Evolutionary conservation across 176 grass and related monocot species (phyloP).

Genomic region (maize (Zea mays)): DNA sequence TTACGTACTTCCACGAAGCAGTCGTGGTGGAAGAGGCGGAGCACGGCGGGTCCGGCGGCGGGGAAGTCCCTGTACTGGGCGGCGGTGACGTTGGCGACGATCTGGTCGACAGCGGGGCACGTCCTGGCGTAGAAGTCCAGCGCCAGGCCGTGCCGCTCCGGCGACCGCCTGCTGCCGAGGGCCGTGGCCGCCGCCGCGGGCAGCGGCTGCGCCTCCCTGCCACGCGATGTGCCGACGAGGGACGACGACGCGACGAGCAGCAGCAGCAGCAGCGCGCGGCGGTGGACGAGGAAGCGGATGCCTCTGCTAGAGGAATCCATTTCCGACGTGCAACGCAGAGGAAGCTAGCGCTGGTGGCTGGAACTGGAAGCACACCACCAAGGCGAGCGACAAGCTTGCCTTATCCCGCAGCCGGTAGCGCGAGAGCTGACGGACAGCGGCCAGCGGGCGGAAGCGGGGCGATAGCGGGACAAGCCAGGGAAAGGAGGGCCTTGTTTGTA

Average conservation of each 20-base stretch:
- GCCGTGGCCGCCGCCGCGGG: background rate
- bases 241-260: conserved; percentile 42
- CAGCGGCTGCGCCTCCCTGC: conserved; percentile 48
- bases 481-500: conserved; percentile 52
- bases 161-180: conserved; percentile 39
- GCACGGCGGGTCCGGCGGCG: conserved; percentile 65
- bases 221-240: conserved; percentile 35
- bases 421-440: background rate
- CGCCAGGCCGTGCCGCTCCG: conserved; percentile 69
- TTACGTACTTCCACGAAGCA: conserved; percentile 89
- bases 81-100: conserved; percentile 72
- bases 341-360: background rate
- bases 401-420: conserved; percentile 42
- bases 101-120: conserved; percentile 84
- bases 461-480: conserved; percentile 23
- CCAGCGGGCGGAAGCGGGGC: background rate
- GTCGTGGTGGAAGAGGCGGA: conserved; percentile 97
- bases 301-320: conserved; percentile 21
- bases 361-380: background rate
- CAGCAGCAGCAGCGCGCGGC: conserved; percentile 21
- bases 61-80: conserved; percentile 55
- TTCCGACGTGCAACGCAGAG: background rate
- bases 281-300: background rate
- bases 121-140: conserved; percentile 75
- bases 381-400: conserved; percentile 22